These are phyloP conservation scores for Umbilicus rupestris DNA, from an alignment of 164 flowering plant genomes.

Conservation along the genomic window DNA sequence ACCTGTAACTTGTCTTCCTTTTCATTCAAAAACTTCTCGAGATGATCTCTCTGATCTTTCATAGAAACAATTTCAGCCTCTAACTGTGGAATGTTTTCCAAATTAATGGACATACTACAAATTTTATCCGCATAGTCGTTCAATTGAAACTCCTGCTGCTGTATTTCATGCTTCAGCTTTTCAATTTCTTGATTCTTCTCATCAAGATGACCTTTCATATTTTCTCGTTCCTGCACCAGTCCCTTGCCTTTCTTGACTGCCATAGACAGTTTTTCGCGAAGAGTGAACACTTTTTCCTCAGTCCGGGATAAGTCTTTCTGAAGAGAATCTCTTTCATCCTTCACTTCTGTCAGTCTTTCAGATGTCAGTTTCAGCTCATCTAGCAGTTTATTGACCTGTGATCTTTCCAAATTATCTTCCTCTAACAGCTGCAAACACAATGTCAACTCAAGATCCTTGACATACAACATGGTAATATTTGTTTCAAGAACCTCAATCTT, in stretches of 20 bases:
- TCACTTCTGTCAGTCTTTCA: conserved; percentile 36
- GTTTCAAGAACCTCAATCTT: conserved; percentile 38
- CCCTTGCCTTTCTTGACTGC: conserved; percentile 99
- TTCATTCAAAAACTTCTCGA: conserved; percentile 52
- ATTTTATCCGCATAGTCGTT: conserved; percentile 40
- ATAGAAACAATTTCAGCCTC: conserved; percentile 44
- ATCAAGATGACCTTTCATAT: conserved; percentile 45
- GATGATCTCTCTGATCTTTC: conserved; percentile 49
- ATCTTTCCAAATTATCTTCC: conserved; percentile 40
- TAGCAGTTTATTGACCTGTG: conserved; percentile 29
- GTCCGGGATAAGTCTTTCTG: conserved; percentile 53
- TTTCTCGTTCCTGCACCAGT: conserved; percentile 75
- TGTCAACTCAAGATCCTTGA: conserved; percentile 44
- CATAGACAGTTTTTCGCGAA: conserved; percentile 86
- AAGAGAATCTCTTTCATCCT: conserved; percentile 43
- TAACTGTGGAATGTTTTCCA: conserved; percentile 37
- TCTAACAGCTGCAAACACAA: conserved; percentile 43
- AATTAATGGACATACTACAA: conserved; percentile 34
- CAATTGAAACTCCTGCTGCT: conserved; percentile 40
- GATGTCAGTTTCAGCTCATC: conserved; percentile 30
- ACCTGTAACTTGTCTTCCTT: conserved; percentile 49
- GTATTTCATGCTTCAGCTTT: conserved; percentile 48
- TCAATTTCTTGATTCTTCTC: conserved; percentile 69
- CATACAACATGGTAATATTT: conserved; percentile 41
- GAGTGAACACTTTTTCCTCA: conserved; percentile 62